Conservation (phyloP, 1,139 yeast species). For the Lodderomyces oxycetoniae region DNA sequence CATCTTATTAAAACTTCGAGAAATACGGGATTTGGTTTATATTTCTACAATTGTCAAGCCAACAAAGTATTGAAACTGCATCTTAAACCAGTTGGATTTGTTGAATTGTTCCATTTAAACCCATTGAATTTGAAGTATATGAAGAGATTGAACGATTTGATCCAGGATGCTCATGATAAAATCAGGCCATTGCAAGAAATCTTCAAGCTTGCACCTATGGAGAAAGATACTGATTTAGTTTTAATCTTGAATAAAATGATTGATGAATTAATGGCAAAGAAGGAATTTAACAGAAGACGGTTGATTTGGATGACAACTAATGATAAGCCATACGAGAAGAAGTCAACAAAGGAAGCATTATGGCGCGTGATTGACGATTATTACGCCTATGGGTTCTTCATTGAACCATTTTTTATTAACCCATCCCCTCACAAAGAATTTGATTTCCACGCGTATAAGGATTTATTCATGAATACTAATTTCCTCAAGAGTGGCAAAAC, state of each 20-base stretch:
- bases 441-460: constrained; percentile 52
- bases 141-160: constrained; percentile 33
- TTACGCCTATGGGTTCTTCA: constrained; percentile 44
- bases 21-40: constrained; percentile 63
- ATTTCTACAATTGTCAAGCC: constrained; percentile 47
- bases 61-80: constrained; percentile 12
- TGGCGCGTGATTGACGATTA: constrained; percentile 60
- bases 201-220: constrained; percentile 17
- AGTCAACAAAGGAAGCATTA: constrained; percentile 33
- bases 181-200: constrained; percentile 14
- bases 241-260: constrained; percentile 28
- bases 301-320: constrained; percentile 42
- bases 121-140: constrained; percentile 37
- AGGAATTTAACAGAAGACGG: constrained; percentile 32
- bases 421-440: constrained; percentile 28
- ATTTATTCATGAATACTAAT: constrained; percentile 46
- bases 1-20: constrained; percentile 57
- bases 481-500: constrained; percentile 20
- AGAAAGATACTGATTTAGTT: constrained; percentile 14
- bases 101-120: constrained; percentile 31
- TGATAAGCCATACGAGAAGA: constrained; percentile 32
- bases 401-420: constrained; percentile 61
- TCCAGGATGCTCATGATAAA: constrained; percentile 24
- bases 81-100: constrained; percentile 19
- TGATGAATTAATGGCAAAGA: constrained; percentile 30